A percentile compares a stretch with the other conserved stretches of the same genome.
Evolutionary conservation across 257 asterid species (phyloP).

Genomic region (Solanum arcanum): DNA sequence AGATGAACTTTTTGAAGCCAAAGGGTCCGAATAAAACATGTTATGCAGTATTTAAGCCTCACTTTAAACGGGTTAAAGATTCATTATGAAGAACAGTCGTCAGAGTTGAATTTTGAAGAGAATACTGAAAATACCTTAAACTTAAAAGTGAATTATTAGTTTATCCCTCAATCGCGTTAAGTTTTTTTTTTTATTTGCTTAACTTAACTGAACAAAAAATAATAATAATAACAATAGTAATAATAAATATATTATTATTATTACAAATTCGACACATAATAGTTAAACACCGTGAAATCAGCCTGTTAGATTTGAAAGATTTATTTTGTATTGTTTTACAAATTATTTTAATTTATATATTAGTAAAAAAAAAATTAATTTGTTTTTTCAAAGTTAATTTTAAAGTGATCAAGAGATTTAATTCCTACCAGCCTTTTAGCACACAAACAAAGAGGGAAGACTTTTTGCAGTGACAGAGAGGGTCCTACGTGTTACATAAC

Average conservation of each 20-base stretch:
- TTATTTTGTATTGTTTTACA: no score
- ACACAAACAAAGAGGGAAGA: neutral
- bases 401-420: no score
- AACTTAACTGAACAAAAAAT: no score
- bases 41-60: neutral
- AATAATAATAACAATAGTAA: no score
- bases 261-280: no score
- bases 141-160: no score
- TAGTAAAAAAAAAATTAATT: no score
- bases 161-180: rapidly evolving
- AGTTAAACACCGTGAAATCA: neutral
- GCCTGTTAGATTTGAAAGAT: neutral
- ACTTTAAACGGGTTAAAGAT: neutral
- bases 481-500: neutral
- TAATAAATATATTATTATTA: no score
- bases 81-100: neutral
- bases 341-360: no score
- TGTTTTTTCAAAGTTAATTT: no score
- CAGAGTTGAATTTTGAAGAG: neutral
- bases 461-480: neutral
- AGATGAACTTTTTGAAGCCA: neutral
- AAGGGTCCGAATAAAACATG: neutral
- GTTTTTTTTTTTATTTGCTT: rapidly evolving
- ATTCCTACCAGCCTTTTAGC: neutral
- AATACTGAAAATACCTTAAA: no score